Base-by-base conservation (phyloP, 208 protist species). In the Phytomonas sp. region DNA sequence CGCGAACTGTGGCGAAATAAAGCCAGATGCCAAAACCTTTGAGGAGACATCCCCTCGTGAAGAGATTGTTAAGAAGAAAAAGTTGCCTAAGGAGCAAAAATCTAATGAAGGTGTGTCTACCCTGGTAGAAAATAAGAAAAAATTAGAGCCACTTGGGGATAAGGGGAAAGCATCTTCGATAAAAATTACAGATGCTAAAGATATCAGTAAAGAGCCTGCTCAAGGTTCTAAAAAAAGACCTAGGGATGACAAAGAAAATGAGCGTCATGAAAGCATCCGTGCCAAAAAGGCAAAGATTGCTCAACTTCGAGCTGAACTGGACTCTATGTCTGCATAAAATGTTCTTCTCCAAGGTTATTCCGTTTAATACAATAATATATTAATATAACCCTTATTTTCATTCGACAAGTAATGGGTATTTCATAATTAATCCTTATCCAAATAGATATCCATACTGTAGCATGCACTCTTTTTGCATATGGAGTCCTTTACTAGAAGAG, bases 1-100 rank as follows among this genome's bases (percentile, higher is more conserved):
- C 33, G 67, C 79, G 12, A 76, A 93, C 79, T 96, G 89, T 70
- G 93, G 93, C 45, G 86, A 97, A 72, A 62, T 97, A 31, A 37
- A 60, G 14, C 52, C 69, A 0, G 40, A 19, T 49, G 14, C 19
- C 14, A 19, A 49, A 16, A 19, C 40, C 40, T 1, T 49, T 49
- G 40, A 49, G 40, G 40, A 23, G 40, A 3, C 40, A 19, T 19
- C 40, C 1, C 40, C 40, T 2, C 14, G 14, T 30, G 56, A 56
- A 6, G 59, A 69, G 5, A 64, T 63, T 4, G 23, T 33, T 16
- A 63, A 60, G 67, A 77, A 77, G 67, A 68, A 73, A 34, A 61
- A 65, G 30, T 33, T 62, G 37, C 14, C 45, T 33, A 33, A 4
- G 19, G 40, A 73, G 60, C 61, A 32, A 31, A 74, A 69, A 31